Conservation (phyloP, 2,329 filamentous ascomycete genomes). For the Rhynchosporium graminicola region DNA sequence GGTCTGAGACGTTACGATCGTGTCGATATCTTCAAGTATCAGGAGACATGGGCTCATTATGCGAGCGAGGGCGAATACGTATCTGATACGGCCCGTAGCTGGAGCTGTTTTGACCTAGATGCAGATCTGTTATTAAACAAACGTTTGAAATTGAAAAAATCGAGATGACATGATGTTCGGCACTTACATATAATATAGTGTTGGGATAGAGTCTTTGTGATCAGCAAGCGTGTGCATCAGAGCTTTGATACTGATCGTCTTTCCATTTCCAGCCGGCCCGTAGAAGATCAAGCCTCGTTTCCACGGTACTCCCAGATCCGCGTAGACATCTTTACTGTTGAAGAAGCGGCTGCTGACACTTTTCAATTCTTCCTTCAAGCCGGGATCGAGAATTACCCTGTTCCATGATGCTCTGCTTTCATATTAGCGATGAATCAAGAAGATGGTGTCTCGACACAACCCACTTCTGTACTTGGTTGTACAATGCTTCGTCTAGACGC, state of each 20-base stretch:
- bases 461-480: slow-evolving; percentile 19
- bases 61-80: slow-evolving; percentile 23
- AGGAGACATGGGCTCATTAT: slow-evolving; percentile 18
- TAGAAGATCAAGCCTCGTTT: slow-evolving; percentile 27
- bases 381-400: slow-evolving; percentile 23
- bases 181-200: slow-evolving; percentile 25
- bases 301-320: slow-evolving; percentile 23
- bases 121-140: background rate
- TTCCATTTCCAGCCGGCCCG: slow-evolving; percentile 22
- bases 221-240: slow-evolving; percentile 22
- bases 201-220: slow-evolving; percentile 19
- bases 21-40: slow-evolving; percentile 19
- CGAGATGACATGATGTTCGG: background rate
- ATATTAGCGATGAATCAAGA: background rate
- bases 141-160: too few relatives aligned
- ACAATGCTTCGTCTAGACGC: slow-evolving; percentile 16
- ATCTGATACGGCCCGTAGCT: slow-evolving; percentile 13
- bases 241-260: slow-evolving; percentile 27
- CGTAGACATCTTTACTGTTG: slow-evolving; percentile 21
- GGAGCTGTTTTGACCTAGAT: slow-evolving; percentile 16
- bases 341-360: slow-evolving; percentile 21
- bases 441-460: background rate
- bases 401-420: slow-evolving; percentile 18
- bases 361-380: slow-evolving; percentile 22
- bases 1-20: slow-evolving; percentile 15